Conservation (phyloP, 768 basidiomycete genomes). For the Phallus indusiatus region DNA sequence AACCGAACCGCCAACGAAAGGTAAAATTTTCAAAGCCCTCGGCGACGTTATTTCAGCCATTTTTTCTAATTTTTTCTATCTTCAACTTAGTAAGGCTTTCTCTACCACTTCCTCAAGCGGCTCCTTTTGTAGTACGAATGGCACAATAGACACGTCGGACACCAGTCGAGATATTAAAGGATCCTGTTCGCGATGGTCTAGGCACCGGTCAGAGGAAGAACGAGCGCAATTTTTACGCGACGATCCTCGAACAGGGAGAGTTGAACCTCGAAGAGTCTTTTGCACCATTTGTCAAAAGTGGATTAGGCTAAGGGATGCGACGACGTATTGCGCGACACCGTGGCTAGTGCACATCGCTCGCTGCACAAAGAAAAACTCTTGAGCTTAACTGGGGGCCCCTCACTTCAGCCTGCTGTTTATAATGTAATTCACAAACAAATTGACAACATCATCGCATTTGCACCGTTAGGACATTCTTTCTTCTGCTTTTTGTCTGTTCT, state of each 20-base stretch:
- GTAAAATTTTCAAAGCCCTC: too few species aligned
- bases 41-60: neutral
- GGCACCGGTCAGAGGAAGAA: conserved; percentile 3
- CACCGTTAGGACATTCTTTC: too few species aligned
- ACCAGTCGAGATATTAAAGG: neutral
- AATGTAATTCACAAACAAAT: too few species aligned
- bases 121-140: neutral
- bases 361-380: neutral
- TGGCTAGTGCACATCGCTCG: neutral
- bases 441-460: too few species aligned
- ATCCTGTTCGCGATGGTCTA: neutral
- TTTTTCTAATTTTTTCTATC: neutral
- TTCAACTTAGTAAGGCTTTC: too few species aligned
- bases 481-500: too few species aligned
- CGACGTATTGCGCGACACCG: conserved; percentile 5
- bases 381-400: too few species aligned
- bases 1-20: neutral
- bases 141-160: neutral
- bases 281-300: neutral
- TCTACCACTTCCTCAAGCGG: too few species aligned
- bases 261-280: neutral
- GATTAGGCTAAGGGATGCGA: conserved; percentile 5
- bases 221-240: neutral
- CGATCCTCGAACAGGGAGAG: neutral
- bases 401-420: too few species aligned